A percentile compares a stretch with the other conserved stretches of the same genome.
Conservation (phyloP, 2,329 filamentous ascomycete species). For the Colletotrichum cereale region DNA sequence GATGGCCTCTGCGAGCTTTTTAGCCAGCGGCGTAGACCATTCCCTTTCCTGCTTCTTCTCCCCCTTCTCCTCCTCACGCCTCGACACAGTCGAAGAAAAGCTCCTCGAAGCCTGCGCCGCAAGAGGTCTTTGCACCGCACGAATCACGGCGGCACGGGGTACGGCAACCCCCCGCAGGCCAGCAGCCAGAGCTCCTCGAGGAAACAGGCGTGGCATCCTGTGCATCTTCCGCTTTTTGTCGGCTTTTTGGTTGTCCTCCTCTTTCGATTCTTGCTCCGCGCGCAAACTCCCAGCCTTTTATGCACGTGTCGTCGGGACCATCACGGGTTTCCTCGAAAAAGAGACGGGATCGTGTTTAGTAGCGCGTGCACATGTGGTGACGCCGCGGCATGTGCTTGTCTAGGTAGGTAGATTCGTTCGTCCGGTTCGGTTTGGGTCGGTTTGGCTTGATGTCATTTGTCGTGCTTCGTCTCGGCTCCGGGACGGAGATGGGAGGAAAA, state of each 20-base stretch:
- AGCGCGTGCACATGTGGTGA: constrained; percentile 25
- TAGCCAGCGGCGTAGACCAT: constrained; percentile 95
- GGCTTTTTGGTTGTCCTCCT: background rate
- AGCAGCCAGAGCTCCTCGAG: constrained; percentile 10
- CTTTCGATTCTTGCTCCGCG: background rate
- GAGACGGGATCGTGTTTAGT: constrained; percentile 7
- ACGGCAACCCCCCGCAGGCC: constrained; percentile 7
- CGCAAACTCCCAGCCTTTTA: constrained; percentile 6
- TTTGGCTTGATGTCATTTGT: background rate
- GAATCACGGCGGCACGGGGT: background rate
- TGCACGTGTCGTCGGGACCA: constrained; percentile 14
- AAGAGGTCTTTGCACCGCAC: background rate
- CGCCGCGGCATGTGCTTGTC: constrained; percentile 10
- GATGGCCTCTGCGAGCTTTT: constrained; percentile 88
- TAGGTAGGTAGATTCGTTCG: background rate
- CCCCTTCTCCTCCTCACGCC: background rate
- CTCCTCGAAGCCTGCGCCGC: constrained; percentile 30
- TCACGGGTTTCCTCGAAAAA: constrained; percentile 18
- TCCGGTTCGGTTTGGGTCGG: background rate
- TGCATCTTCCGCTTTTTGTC: background rate
- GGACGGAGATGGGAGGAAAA: background rate
- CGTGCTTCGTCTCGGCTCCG: constrained; percentile 5
- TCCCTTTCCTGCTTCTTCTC: constrained; percentile 59
- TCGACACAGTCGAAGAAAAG: constrained; percentile 46
- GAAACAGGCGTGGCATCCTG: constrained; percentile 26